These are phyloP conservation scores for Ascocoryne sarcoides DNA, from an alignment of 2,329 filamentous ascomycete genomes.

Conservation along the genomic window DNA sequence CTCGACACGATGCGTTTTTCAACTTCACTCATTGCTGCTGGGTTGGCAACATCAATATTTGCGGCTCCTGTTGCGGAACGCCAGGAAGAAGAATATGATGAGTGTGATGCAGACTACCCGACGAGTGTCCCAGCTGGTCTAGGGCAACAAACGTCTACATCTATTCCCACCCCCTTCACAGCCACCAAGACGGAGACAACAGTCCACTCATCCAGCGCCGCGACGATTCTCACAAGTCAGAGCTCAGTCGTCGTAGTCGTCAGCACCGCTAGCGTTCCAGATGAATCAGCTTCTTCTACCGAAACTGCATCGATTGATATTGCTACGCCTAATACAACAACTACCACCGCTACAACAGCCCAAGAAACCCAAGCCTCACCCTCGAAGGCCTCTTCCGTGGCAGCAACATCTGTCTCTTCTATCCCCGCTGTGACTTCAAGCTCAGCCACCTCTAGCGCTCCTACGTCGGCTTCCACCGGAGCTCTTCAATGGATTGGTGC, in stretches of 20 bases:
- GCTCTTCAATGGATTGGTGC: constrained; percentile 15
- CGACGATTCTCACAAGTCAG: neutral
- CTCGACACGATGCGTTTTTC: constrained; percentile 4
- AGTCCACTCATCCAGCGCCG: neutral
- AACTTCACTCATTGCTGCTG: constrained; percentile 4
- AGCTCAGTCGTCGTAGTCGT: neutral
- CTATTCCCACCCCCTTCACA: neutral
- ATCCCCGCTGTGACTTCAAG: neutral
- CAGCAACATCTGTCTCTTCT: neutral
- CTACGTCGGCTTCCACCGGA: neutral
- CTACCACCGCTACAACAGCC: neutral
- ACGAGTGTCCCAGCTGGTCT: neutral
- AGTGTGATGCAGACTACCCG: neutral
- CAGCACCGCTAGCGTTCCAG: neutral
- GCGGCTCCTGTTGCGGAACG: constrained; percentile 1
- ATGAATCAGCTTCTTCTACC: neutral
- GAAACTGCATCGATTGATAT: neutral
- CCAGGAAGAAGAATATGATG: constrained; percentile 1
- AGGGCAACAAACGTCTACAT: neutral
- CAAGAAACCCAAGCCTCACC: neutral
- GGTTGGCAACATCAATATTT: constrained; percentile 1
- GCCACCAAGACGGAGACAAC: neutral
- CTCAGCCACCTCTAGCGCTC: neutral
- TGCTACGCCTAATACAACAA: neutral
- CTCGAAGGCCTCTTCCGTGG: neutral